Percentiles rank a stretch among this genome's conserved stretches.
These are phyloP conservation scores for Acidiella bohemica DNA, from an alignment of 495 filamentous ascomycete genomes.

Conservation along the genomic window DNA sequence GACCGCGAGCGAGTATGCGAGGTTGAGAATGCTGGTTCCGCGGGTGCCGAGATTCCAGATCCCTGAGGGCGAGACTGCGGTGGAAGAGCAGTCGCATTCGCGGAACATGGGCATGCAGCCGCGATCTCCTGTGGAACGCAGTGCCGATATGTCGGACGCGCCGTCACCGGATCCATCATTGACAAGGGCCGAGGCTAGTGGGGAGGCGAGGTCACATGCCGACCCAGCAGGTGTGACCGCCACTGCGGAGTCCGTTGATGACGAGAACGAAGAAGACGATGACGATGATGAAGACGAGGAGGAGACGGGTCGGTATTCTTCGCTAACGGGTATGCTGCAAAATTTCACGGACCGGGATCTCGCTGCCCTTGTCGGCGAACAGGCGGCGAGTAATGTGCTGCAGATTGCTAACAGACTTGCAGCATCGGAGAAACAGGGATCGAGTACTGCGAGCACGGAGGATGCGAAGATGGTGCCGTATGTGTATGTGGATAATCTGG, in stretches of 20 bases:
- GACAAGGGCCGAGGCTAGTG: too few species aligned
- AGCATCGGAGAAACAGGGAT: too few species aligned
- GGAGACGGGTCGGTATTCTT: too few species aligned
- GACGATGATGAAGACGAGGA: slow-evolving; percentile 2
- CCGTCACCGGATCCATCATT: neutral
- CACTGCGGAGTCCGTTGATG: slow-evolving; percentile 6
- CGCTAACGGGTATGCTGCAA: neutral
- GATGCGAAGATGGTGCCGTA: slow-evolving; percentile 16
- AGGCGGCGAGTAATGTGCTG: neutral
- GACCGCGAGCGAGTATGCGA: slow-evolving; percentile 60
- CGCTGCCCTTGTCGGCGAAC: neutral
- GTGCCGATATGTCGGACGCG: neutral
- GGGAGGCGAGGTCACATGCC: too few species aligned
- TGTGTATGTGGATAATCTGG: slow-evolving; percentile 67
- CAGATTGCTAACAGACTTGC: neutral
- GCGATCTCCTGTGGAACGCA: neutral
- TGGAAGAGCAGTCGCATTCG: neutral
- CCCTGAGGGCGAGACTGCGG: slow-evolving; percentile 39
- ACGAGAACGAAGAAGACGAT: slow-evolving; percentile 9
- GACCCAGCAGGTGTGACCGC: too few species aligned
- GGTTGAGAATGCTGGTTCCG: neutral
- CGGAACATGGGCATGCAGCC: neutral
- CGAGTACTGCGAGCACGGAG: slow-evolving; percentile 1
- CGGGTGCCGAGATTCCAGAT: slow-evolving; percentile 33
- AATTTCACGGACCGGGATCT: neutral